Conservation (phyloP, 1,284 basidiomycete species). For the Rhodotorula sp. region DNA sequence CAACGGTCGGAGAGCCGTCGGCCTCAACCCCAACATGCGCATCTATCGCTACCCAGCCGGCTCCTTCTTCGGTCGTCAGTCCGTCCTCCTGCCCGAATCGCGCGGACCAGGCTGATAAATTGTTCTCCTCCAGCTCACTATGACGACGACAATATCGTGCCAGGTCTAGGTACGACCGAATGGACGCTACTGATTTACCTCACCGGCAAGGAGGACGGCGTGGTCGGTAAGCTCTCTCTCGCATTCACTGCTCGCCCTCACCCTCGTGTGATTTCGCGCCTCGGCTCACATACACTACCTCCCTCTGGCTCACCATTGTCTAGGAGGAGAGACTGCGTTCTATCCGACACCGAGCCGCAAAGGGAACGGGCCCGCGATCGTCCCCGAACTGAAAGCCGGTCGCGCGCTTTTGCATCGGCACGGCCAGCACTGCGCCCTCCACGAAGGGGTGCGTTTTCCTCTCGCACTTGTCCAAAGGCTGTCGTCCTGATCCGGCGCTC, state of each 20-base stretch:
- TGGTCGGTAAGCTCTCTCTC: slow-evolving; percentile 48
- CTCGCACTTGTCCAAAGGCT: background rate
- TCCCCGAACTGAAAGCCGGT: slow-evolving; percentile 63
- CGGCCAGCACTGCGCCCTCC: slow-evolving; percentile 69
- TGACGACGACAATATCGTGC: slow-evolving; percentile 61
- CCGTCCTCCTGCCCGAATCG: slow-evolving; percentile 23
- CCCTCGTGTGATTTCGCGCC: background rate
- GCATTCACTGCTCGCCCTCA: too few species aligned
- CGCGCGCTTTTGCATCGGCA: slow-evolving; percentile 70
- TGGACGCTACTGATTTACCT: slow-evolving; percentile 80
- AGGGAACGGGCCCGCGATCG: slow-evolving; percentile 52
- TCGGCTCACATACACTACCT: too few species aligned
- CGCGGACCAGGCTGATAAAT: slow-evolving; percentile 6
- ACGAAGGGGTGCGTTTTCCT: slow-evolving; percentile 63
- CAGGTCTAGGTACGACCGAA: slow-evolving; percentile 57
- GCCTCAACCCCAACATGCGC: slow-evolving; percentile 51
- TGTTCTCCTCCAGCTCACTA: slow-evolving; percentile 63
- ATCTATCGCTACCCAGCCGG: slow-evolving; percentile 47
- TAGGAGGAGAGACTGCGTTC: slow-evolving; percentile 75
- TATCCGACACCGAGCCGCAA: slow-evolving; percentile 52
- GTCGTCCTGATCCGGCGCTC: background rate
- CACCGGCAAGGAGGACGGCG: slow-evolving; percentile 66
- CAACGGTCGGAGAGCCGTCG: slow-evolving; percentile 23
- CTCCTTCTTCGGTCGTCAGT: slow-evolving; percentile 46
- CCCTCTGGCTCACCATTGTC: too few species aligned